These are phyloP conservation scores for Lichtheimia ramosa DNA, from an alignment of 371 early-diverging fungal species.

Conservation along the genomic window DNA sequence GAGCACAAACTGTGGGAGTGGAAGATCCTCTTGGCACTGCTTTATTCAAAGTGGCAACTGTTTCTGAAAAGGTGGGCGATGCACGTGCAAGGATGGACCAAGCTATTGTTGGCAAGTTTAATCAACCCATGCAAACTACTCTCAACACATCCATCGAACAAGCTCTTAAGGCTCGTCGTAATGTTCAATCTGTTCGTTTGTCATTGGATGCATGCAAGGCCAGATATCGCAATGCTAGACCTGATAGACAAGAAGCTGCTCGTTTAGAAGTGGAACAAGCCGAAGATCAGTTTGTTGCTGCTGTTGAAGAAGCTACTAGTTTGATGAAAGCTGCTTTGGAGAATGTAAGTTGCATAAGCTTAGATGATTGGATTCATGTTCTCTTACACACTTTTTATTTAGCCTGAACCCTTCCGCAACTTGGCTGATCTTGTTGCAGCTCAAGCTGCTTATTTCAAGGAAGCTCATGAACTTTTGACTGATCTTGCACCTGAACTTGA, in stretches of 20 bases:
- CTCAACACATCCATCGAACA: slow-evolving; percentile 74
- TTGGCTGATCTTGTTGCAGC: slow-evolving; percentile 84
- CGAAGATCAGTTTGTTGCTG: slow-evolving; percentile 91
- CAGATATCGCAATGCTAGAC: slow-evolving; percentile 65
- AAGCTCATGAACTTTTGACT: slow-evolving; percentile 73
- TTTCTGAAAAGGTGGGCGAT: slow-evolving; percentile 83
- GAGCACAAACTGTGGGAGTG: slow-evolving; percentile 65
- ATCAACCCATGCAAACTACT: slow-evolving; percentile 70
- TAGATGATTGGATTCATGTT: background rate
- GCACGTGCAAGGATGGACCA: slow-evolving; percentile 75
- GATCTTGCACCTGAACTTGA: slow-evolving; percentile 90
- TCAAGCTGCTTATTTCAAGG: slow-evolving; percentile 84
- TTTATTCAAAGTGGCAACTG: slow-evolving; percentile 77
- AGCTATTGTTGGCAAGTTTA: slow-evolving; percentile 69
- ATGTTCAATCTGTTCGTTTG: slow-evolving; percentile 78
- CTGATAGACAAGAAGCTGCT: slow-evolving; percentile 67
- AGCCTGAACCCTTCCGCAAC: slow-evolving; percentile 81
- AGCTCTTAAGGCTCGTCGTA: slow-evolving; percentile 82
- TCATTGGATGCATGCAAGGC: slow-evolving; percentile 84
- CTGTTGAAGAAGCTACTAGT: slow-evolving; percentile 88
- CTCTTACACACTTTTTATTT: background rate
- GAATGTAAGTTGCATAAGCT: slow-evolving; percentile 44
- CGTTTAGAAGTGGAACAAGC: slow-evolving; percentile 84
- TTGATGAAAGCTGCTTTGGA: slow-evolving; percentile 91
- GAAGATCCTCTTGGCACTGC: slow-evolving; percentile 84